Conservation (phyloP, 2,329 filamentous ascomycete species). For the Cucurbitaria berberidis region DNA sequence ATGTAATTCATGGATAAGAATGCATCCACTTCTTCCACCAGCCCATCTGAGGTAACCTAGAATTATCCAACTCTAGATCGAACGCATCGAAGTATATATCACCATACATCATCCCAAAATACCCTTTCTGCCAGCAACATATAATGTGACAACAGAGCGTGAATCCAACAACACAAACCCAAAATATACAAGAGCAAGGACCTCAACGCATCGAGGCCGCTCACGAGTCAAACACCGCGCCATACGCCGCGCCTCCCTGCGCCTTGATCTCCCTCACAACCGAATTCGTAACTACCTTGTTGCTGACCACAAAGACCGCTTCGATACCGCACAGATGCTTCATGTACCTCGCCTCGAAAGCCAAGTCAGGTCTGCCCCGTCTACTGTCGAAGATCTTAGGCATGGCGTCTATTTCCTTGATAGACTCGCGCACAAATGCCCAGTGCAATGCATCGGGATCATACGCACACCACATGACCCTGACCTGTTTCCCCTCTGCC, state of each 20-base stretch:
- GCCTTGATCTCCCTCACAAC: slow-evolving; percentile 19
- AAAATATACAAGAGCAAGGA: not conserved
- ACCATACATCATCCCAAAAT: too few relatives aligned
- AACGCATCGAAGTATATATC: too few relatives aligned
- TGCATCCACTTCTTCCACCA: too few relatives aligned
- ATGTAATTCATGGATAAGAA: too few relatives aligned
- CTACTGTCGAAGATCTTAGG: slow-evolving; percentile 22
- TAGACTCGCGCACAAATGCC: slow-evolving; percentile 17
- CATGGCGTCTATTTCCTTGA: slow-evolving; percentile 16
- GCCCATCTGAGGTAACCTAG: too few relatives aligned
- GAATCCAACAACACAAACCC: not conserved
- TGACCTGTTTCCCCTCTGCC: slow-evolving; percentile 1
- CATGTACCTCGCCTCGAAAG: slow-evolving; percentile 14
- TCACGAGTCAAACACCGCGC: slow-evolving; percentile 34
- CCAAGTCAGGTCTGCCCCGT: slow-evolving; percentile 14
- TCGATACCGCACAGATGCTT: slow-evolving; percentile 10
- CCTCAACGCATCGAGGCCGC: not conserved
- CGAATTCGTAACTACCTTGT: slow-evolving; percentile 20
- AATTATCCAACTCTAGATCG: too few relatives aligned
- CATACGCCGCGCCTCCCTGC: slow-evolving; percentile 22
- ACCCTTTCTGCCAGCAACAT: too few relatives aligned
- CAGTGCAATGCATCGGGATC: slow-evolving; percentile 18
- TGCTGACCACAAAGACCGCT: slow-evolving; percentile 30
- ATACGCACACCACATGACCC: slow-evolving; percentile 27
- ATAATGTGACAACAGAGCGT: not conserved